Evolutionary conservation across 257 asterid species (phyloP), one percentile per base, ranked within the genome.

Genomic region (Salvia splendens): DNA sequence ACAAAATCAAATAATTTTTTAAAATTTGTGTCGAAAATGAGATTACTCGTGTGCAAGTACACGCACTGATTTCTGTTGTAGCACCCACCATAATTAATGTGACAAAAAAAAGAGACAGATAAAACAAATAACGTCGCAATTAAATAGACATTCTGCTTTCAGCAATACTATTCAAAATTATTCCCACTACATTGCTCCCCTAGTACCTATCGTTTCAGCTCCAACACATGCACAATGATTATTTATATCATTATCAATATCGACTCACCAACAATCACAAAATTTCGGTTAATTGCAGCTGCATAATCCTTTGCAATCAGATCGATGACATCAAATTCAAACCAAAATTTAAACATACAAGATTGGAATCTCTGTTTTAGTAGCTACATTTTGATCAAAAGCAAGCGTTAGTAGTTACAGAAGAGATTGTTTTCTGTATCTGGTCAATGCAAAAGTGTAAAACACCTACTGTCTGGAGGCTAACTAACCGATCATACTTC

Each of bases 341-440:
- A 54, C 55, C 79, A 77, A 80, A 80, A 80, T 70, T 73, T 76
- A 62, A 56, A 67, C 51, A 59, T 70, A 77, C 85, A 80, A 46
- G 71, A 45, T 35, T 4, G 61, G 12, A 67, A 59, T 40, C 41
- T 52, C 40, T 46, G 71, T 52, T 65, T 14, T 28, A 75, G 43
- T 40, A 52, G 68, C 77, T 73, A 64, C 30, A 33, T 61, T 41
- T 41, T 45, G 69, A 47, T 67, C 60, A 69, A 69, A 71, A 45
- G 17, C 58, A 70, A 68, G 53, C 73, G 68, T 68, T 75, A 64
- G 72, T 63, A 62, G 48, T 67, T 62, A 75, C 83, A 75, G 54
- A 30, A 56, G 70, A 61, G 41, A 70, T 70, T 50, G 69, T 61
- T 51, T 49, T 28, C 65, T 63, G 67, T 65, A 47, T 53, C 68